Base-by-base conservation (phyloP, 805 yeast genomes). In the Barnettozyma vustinii region DNA sequence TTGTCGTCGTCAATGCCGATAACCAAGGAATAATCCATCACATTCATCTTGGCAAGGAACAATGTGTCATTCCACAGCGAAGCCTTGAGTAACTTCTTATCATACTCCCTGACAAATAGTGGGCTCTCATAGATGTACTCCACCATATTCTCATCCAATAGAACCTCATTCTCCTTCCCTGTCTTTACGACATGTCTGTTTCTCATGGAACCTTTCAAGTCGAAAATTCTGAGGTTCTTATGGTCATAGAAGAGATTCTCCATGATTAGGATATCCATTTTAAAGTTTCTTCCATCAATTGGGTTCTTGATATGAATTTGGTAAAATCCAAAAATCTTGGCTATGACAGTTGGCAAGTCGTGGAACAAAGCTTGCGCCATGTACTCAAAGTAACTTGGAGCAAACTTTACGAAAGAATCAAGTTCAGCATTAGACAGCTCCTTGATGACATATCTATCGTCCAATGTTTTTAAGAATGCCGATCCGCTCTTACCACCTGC, bases 401-500 rank as follows among this genome's bases (percentile, higher is more conserved):
- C 97, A 72, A 95, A 89, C 50, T 86, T 87, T 26, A 91, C 86
- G 72, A 94, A 94, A 13, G 97, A 88, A 56, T 94, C 98, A 48
- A 92, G 72, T 65, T 94, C 99, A 1, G 86, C 75, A 56, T 85
- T 87, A 5, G 96, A 83, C 40, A 94, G 71, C 60, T 94, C 96
- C 67, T 94, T 94, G 40, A 94, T 80, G 45, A 94, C 87, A 54
- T 90, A 83, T 51, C 98, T 70, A 60, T 90, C 88, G 67, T 94
- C 99, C 41, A 88, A 68, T 0, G 99, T 94, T 61, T 94, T 94
- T 65, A 94, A 71, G 64, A 94, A 94, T 2, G 89, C 88, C 3
- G 97, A 89, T 0, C 98, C 97, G 64, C 96, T 87, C 62, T 94
- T 94, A 35, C 99, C 99, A 37, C 99, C 99, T 25, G 83, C 79